A percentile compares a stretch with the other conserved stretches of the same genome.
Conservation (phyloP, 345 rosid species). For the Citrus sp. region DNA sequence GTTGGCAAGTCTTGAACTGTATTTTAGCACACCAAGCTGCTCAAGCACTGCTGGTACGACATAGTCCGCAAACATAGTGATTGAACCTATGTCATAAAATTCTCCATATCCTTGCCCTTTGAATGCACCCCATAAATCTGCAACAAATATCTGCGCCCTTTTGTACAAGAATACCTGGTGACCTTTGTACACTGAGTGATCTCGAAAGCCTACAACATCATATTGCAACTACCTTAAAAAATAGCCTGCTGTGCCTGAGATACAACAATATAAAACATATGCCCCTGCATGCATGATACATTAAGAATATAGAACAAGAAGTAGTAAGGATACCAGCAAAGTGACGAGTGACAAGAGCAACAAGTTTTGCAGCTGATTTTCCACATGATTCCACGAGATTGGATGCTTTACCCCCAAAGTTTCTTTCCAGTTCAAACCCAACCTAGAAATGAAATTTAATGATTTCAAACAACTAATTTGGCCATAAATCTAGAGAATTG, state of each 20-base stretch:
- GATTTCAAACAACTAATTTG: conserved; percentile 7
- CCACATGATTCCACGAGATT: conserved; percentile 66
- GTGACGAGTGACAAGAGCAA: conserved; percentile 56
- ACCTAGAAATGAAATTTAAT: conserved; percentile 39
- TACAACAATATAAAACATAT: neutral
- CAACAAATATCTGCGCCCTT: conserved; percentile 80
- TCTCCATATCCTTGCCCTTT: conserved; percentile 74
- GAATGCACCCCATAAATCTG: conserved; percentile 84
- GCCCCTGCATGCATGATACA: neutral
- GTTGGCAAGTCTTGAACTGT: conserved; percentile 50
- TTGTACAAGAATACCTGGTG: conserved; percentile 74
- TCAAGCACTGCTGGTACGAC: conserved; percentile 72
- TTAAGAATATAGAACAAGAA: neutral
- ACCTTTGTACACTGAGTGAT: conserved; percentile 75
- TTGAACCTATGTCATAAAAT: conserved; percentile 53
- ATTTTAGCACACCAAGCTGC: conserved; percentile 74
- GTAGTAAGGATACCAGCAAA: conserved; percentile 52
- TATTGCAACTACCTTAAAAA: neutral
- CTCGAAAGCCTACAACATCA: conserved; percentile 54
- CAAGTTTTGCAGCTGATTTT: conserved; percentile 74
- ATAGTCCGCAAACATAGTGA: conserved; percentile 84
- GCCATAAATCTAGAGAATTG: neutral
- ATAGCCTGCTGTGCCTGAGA: neutral
- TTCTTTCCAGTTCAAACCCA: conserved; percentile 64
- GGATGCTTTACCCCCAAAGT: conserved; percentile 67